Base-by-base conservation (phyloP, 2,329 filamentous ascomycete species). In the Acarospora socialis region DNA sequence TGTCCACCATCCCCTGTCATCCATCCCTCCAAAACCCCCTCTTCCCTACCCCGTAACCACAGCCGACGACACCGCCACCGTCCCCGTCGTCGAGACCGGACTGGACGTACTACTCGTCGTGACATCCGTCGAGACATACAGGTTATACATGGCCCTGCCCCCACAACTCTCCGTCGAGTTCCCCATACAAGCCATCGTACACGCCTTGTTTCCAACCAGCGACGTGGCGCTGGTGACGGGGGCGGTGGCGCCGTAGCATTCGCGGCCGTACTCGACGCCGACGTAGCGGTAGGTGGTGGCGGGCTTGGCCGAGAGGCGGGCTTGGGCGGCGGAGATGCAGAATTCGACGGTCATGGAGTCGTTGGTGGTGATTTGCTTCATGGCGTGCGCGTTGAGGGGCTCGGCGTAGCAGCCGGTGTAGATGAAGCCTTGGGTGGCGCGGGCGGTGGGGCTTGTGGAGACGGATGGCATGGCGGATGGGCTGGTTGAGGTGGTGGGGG, bases 321-420 rank as follows among this genome's bases (percentile, higher is more conserved):
- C 33, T n/a, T 14, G 10, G 10, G 33, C 30, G 23, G 25, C 45
- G 0, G 38, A 27, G 9, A 42, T 43, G 28, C 54, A 57, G 6
- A 37, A 43, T 30, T 56, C 47, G 25, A 54, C 39, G 4, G 50
- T 51, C 51, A 53, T 53, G n/a, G 35, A 30, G 32, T 49, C 40
- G 19, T 37, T 32, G 5, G 43, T 40, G 5, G 31, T 16, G 19
- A 19, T 22, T 21, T 34, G 31, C n/a, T 40, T 48, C n/a, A 31
- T 39, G 15, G 38, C 42, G 20, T 17, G 24, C 19, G 21, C 36
- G 19, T 19, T 35, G 8, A 41, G 12, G 4, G 36, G 31, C 23
- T 46, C 43, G 21, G 35, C 21, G 14, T 35, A 38, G 34, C 43
- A 46, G 21, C 43, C 43, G 3, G 40, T 25, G 19, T 40, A 42